Evolutionary conservation across 2,329 filamentous ascomycete genomes (phyloP), one percentile per base, ranked within the genome.

Genomic region (Amauroascus verrucosus): DNA sequence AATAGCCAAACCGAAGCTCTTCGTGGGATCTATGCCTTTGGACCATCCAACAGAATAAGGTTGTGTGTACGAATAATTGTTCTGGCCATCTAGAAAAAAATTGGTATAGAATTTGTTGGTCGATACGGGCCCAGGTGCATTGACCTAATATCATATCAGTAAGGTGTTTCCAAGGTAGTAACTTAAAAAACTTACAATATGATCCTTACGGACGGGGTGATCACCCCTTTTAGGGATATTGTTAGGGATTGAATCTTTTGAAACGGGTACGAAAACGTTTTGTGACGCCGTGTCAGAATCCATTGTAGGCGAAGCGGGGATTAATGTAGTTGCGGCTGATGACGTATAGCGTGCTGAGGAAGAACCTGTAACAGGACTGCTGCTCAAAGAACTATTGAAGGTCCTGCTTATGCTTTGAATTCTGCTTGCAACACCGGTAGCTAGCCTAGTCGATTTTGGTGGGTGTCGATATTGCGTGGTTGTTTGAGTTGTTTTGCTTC

Each of bases 1-100:
- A 50, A 95, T 77, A 6, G 81, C 74, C 69, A 97, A 76, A 32
- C 91, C 91, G 76, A 81, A 95, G 65, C 85, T 88, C 46, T 74
- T 71, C 3, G 82, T 76, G 20, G 73, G 72, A 9, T 81, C 83
- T 53, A 71, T 70, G 1, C 85, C 85, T 58, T 79, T 81, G 2
- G 77, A 76, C 84, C 85, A 89, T 16, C 77, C 70, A 16, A 90
- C 64, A 2, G 80, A 79, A 64, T 89, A 90, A 1, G 86, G 90
- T 63, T 89, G 84, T 0, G 85, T 83, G 70, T 84, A 95, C 0
- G 83, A 76, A 0, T 84, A 78, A 6, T 78, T 77, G 3, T 75
- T 79, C 66, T 95, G 88, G 41, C 76, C 77, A 3, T 82, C 85
- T 0, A 96, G 74, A 66, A 88, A 88, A 58, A 93, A 81, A 62